Evolutionary conservation across 768 basidiomycete species (phyloP).

Genomic region (Tulasnella sp.): DNA sequence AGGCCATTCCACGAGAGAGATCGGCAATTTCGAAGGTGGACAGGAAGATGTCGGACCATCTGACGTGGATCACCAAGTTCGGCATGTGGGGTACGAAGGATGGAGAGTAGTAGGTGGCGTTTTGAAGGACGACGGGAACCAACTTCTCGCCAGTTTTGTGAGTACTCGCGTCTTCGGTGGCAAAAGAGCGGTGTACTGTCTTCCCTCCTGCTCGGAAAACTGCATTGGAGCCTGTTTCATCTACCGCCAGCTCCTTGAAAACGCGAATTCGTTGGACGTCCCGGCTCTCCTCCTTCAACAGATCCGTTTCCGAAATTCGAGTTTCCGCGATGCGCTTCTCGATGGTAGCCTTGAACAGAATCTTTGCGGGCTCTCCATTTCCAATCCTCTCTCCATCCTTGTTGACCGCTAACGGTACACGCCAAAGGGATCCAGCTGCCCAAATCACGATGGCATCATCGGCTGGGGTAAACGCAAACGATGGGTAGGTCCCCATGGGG

Average conservation of each 20-base stretch:
- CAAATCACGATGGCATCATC: constrained; percentile 69
- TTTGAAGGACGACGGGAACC: constrained; percentile 54
- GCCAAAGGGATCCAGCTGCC: constrained; percentile 72
- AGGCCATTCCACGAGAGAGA: constrained; percentile 49
- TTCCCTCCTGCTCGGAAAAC: constrained; percentile 72
- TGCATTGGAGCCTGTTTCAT: constrained; percentile 56
- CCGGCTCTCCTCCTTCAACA: constrained; percentile 58
- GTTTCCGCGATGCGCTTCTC: constrained; percentile 69
- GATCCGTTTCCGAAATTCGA: constrained; percentile 51
- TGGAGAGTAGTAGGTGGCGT: constrained; percentile 66
- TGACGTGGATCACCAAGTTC: constrained; percentile 61
- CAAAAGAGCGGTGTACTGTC: constrained; percentile 53
- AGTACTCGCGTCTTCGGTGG: neutral
- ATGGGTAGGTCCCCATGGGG: constrained; percentile 80
- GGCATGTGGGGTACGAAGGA: constrained; percentile 58
- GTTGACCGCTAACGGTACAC: constrained; percentile 61
- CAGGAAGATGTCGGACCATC: constrained; percentile 69
- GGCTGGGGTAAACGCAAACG: constrained; percentile 67
- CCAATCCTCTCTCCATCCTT: constrained; percentile 56
- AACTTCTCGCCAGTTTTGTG: neutral
- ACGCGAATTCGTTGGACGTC: constrained; percentile 61
- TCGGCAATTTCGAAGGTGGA: constrained; percentile 69
- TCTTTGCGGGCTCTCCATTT: constrained; percentile 46
- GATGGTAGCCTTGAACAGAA: constrained; percentile 53
- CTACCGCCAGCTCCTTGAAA: constrained; percentile 63